Evolutionary conservation across 495 filamentous ascomycete genomes (phyloP).

Genomic region (Cladorrhinum samala): DNA sequence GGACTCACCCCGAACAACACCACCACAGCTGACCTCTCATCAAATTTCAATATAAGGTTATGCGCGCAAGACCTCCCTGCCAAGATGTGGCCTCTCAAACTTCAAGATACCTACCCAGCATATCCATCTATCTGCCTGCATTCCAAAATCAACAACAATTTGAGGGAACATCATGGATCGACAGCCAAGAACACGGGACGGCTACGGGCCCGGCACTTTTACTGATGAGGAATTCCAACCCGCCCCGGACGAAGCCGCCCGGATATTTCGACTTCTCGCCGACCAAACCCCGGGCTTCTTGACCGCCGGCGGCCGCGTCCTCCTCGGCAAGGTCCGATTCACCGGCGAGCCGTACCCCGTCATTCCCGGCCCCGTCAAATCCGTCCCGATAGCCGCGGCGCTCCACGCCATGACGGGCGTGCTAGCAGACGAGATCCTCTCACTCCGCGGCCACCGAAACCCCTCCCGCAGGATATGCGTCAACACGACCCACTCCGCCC

Average conservation of each 20-base stretch:
- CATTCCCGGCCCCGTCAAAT: conserved; percentile 26
- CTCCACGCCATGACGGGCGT: conserved; percentile 26
- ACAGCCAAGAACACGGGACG: conserved; percentile 6
- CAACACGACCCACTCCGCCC: conserved; percentile 21
- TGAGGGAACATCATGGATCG: background rate
- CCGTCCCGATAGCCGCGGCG: conserved; percentile 21
- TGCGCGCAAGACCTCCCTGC: no score
- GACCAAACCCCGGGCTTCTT: conserved; percentile 20
- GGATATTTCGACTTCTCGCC: conserved; percentile 22
- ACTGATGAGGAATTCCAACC: conserved; percentile 16
- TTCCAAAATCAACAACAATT: background rate
- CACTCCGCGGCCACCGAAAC: conserved; percentile 10
- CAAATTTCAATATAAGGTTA: no score
- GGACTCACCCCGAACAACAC: no score
- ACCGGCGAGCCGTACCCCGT: conserved; percentile 19
- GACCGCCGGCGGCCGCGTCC: conserved; percentile 14
- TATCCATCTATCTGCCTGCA: background rate
- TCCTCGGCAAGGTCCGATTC: conserved; percentile 20
- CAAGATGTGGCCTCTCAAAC: no score
- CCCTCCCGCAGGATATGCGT: conserved; percentile 9
- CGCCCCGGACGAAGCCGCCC: conserved; percentile 15
- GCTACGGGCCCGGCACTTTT: conserved; percentile 25
- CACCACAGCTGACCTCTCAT: no score
- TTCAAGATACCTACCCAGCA: no score
- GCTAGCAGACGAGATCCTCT: conserved; percentile 24